Evolutionary conservation across 1,284 basidiomycete species (phyloP), one percentile per base, ranked within the genome.

Genomic region (Vanrija pseudolonga): DNA sequence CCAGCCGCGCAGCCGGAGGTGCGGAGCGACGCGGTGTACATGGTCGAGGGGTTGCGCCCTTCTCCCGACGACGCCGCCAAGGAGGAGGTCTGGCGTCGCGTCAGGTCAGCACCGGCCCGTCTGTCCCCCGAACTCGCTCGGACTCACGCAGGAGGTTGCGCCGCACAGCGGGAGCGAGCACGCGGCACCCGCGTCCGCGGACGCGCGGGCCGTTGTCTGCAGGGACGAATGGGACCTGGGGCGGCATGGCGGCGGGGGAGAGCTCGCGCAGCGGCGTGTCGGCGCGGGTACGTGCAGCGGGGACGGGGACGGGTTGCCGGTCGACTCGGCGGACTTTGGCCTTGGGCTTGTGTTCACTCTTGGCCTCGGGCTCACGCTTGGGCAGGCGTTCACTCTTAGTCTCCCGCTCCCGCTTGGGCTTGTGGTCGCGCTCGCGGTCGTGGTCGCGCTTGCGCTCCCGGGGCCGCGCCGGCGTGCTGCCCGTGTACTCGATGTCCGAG

Each of bases 131-230:
- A n/a, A n/a, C n/a, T n/a, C n/a, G n/a, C n/a, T n/a, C n/a, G n/a
- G n/a, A 39, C 56, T 47, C 22, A 57, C 56, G 28, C 15, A 52
- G 51, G 22, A 57, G 45, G 20, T 49, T 50, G 7, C 28, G 46
- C 18, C 51, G 39, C 19, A 53, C 42, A 8, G 20, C 43, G 11
- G 19, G 14, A 3, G 47, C 15, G 8, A 55, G 39, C 14, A 32
- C 44, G 12, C 26, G 37, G 18, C 47, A 41, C 22, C 52, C 56
- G 6, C 47, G 26, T 4, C 45, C 38, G 26, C 26, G 7, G 26
- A 26, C 11, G 6, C 26, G 26, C 26, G 26, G 26, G 26, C 26
- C 26, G 26, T 26, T 8, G 24, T 24, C 24, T 8, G 24, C 24
- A 24, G 24, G 24, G 24, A 17, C 39, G 40, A 23, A 9, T 2